Conservation (phyloP, 176 grass and related monocot genomes). For the Carex littledalei region DNA sequence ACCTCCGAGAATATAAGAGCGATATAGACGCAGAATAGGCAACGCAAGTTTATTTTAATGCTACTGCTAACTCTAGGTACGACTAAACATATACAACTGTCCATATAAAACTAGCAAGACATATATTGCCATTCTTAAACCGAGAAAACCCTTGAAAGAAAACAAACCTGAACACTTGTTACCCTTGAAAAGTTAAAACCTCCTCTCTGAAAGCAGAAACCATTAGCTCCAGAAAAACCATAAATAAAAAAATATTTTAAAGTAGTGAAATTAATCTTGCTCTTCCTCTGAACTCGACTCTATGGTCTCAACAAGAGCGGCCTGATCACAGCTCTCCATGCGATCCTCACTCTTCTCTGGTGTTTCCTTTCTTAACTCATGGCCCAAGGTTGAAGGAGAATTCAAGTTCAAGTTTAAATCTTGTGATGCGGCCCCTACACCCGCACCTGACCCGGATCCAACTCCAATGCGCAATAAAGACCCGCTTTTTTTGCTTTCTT, state of each 20-base stretch:
- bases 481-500: conserved; percentile 6
- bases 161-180: not conserved
- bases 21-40: not conserved
- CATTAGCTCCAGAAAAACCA: not conserved
- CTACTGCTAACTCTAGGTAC: not conserved
- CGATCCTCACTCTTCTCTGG: not conserved
- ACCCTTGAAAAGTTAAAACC: not conserved
- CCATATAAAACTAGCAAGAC: not conserved
- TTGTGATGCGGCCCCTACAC: not conserved
- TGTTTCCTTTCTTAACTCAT: not conserved
- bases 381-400: not conserved
- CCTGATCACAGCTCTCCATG: not conserved
- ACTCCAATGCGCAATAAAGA: not conserved
- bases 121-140: not conserved
- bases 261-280: not conserved
- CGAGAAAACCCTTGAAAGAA: not conserved
- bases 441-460: not conserved
- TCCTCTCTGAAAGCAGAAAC: not conserved
- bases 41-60: not conserved
- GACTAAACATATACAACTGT: conserved; percentile 10
- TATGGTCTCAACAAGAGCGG: not conserved
- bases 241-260: not conserved
- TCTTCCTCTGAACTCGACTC: conserved; percentile 18
- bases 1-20: not conserved
- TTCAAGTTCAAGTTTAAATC: conserved; percentile 21